Conservation (phyloP, 345 rosid genomes). For the Eucalyptus tenuipes region DNA sequence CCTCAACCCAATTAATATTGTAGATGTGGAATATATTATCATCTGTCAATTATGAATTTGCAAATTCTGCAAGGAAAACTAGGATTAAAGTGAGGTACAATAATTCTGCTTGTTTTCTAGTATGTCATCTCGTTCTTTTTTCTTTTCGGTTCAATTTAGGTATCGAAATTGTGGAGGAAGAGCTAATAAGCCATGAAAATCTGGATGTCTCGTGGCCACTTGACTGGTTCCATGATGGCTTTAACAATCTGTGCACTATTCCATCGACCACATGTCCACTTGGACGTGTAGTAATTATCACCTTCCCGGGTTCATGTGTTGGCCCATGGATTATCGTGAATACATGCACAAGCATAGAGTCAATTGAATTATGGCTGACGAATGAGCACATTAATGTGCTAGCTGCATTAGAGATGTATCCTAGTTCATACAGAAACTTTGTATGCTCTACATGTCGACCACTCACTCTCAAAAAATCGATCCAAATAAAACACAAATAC, state of each 20-base stretch:
- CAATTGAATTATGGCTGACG: neutral
- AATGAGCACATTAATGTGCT: neutral
- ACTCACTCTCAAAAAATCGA: neutral
- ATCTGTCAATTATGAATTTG: neutral
- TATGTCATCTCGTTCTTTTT: neutral
- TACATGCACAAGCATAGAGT: neutral
- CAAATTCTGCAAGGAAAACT: neutral
- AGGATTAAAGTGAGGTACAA: neutral
- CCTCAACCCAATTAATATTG: neutral
- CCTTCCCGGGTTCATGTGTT: too few relatives aligned
- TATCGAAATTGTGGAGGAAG: too few relatives aligned
- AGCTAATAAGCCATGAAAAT: too few relatives aligned
- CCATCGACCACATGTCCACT: too few relatives aligned
- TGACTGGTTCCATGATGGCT: too few relatives aligned
- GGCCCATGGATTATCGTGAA: too few relatives aligned
- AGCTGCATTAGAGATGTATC: neutral
- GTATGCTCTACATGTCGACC: neutral
- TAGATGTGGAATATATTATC: neutral
- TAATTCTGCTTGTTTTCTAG: neutral
- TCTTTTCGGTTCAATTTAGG: neutral
- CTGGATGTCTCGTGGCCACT: too few relatives aligned
- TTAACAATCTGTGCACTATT: too few relatives aligned
- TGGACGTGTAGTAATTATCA: too few relatives aligned
- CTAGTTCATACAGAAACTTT: neutral
- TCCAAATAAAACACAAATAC: neutral